Conservation (phyloP, 2,329 filamentous ascomycete species). For the Penicillium verrucosum region DNA sequence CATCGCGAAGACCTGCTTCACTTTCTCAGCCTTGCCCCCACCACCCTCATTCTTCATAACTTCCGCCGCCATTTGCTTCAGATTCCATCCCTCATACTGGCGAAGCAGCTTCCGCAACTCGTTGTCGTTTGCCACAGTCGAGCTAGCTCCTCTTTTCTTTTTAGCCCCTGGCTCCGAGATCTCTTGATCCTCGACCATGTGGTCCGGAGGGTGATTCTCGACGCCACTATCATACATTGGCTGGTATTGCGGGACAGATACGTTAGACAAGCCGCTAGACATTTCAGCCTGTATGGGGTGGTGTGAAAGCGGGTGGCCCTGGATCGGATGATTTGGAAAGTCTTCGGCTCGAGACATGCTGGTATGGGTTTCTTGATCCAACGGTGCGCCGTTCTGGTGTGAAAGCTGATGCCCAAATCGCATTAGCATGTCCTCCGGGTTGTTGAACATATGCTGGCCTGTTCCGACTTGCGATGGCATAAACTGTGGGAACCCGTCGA, state of each 20-base stretch:
- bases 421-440: constrained; percentile 47
- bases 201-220: constrained; percentile 43
- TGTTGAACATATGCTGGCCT: constrained; percentile 38
- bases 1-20: constrained; percentile 53
- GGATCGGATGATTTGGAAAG: constrained; percentile 36
- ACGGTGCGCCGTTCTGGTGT: constrained; percentile 35
- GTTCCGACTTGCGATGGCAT: constrained; percentile 34
- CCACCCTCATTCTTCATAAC: constrained; percentile 50
- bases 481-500: constrained; percentile 41
- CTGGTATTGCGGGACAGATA: constrained; percentile 38
- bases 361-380: constrained; percentile 38
- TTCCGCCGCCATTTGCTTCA: constrained; percentile 49
- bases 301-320: constrained; percentile 34
- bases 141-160: constrained; percentile 48
- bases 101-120: constrained; percentile 47
- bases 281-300: constrained; percentile 39
- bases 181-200: constrained; percentile 41
- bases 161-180: constrained; percentile 43
- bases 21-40: constrained; percentile 51
- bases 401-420: constrained; percentile 44
- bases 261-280: constrained; percentile 30
- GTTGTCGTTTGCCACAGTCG: constrained; percentile 49
- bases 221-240: constrained; percentile 43
- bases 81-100: constrained; percentile 45
- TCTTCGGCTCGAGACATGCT: constrained; percentile 39